phyloP scores from a whole-genome alignment of 257 asterid species.

The Solanum chiquidenum region DNA sequence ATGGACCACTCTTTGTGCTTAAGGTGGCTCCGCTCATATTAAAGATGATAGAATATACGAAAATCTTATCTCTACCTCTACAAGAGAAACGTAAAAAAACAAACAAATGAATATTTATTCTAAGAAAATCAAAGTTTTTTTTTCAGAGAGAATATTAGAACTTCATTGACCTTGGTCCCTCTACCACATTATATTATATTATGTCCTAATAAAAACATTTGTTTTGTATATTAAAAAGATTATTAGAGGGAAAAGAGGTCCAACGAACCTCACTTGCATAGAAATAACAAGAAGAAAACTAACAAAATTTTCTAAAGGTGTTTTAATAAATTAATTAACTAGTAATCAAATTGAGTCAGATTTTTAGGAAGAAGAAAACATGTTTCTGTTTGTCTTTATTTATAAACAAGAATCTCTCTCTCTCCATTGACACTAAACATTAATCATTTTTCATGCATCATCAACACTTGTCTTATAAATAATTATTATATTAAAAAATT shows the following conservation, averaged over 20 bases:
- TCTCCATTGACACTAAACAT: constrained; percentile 51
- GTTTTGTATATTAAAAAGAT: neutral
- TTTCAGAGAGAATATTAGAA: constrained; percentile 23
- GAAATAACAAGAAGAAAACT: constrained; percentile 60
- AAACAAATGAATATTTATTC: neutral
- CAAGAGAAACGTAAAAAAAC: neutral
- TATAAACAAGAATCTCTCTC: constrained; percentile 37
- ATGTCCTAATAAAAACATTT: neutral
- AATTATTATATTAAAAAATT: neutral
- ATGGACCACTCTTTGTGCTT: neutral
- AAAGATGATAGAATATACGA: neutral
- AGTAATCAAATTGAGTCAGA: constrained; percentile 40
- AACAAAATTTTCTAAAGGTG: constrained; percentile 44
- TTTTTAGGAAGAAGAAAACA: constrained; percentile 57
- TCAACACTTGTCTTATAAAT: constrained; percentile 22
- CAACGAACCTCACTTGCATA: constrained; percentile 30
- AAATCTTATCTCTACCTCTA: rapidly evolving
- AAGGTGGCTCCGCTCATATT: neutral
- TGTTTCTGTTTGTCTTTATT: constrained; percentile 78
- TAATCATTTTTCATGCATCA: constrained; percentile 30
- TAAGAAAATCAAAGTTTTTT: constrained; percentile 17
- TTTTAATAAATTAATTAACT: constrained; percentile 10
- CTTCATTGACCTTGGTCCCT: constrained; percentile 71
- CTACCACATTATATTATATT: constrained; percentile 15
- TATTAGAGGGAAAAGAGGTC: constrained; percentile 12